These are phyloP conservation scores for Aplosporella prunicola DNA, from an alignment of 2,329 filamentous ascomycete species.

Conservation along the genomic window DNA sequence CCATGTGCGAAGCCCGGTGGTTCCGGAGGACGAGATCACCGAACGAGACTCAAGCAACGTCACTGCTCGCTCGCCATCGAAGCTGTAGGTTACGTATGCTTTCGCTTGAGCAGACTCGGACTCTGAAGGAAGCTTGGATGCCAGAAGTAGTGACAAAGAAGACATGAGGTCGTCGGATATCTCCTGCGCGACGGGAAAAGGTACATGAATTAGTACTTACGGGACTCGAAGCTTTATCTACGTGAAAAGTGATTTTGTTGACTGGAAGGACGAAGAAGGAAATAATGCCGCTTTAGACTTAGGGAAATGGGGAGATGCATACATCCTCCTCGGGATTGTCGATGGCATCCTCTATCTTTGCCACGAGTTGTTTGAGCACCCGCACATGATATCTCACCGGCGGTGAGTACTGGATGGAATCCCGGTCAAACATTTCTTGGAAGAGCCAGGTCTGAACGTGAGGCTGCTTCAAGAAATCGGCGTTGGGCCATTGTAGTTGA, in stretches of 20 bases:
- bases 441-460: conserved; percentile 59
- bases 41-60: conserved; percentile 60
- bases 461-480: conserved; percentile 47
- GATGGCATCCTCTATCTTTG: conserved; percentile 63
- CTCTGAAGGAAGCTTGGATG: conserved; percentile 54
- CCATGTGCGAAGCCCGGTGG: conserved; percentile 72
- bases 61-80: conserved; percentile 34
- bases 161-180: conserved; percentile 74
- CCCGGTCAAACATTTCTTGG: conserved; percentile 54
- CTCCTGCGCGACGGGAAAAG: conserved; percentile 47
- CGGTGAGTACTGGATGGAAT: conserved; percentile 47
- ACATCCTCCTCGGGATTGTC: conserved; percentile 81
- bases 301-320: conserved; percentile 36
- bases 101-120: conserved; percentile 59
- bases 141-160: conserved; percentile 55
- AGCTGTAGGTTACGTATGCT: conserved; percentile 63
- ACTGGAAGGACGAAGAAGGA: not conserved
- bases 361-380: conserved; percentile 63
- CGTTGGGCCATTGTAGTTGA: conserved; percentile 54
- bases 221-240: too few species aligned
- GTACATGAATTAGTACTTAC: conserved; percentile 14
- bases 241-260: too few species aligned
- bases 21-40: conserved; percentile 60
- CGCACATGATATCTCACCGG: conserved; percentile 61
- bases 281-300: not conserved